A percentile compares a stretch with the other conserved stretches of the same genome.
Evolutionary conservation across 257 asterid species (phyloP).

Genomic region (Leptodermis oblonga): DNA sequence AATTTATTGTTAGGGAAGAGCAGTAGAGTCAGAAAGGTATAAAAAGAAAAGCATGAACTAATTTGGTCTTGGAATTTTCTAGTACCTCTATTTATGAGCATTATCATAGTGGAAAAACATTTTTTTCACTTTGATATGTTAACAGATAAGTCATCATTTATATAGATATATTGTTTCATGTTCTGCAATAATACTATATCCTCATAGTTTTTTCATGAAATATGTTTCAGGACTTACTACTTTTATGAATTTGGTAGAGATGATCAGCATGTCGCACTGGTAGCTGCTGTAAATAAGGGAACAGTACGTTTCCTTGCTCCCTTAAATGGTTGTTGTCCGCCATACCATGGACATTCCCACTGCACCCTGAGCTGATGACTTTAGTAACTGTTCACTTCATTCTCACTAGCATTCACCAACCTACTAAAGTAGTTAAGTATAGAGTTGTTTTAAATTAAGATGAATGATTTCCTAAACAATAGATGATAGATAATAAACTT

Average conservation of each 20-base stretch:
- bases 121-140: neutral
- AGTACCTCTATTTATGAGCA: neutral
- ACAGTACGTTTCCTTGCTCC: conserved; percentile 43
- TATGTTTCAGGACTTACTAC: conserved; percentile 75
- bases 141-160: neutral
- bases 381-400: neutral
- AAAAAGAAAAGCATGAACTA: too few species aligned
- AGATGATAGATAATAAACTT: too few species aligned
- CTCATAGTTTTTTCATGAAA: conserved; percentile 5
- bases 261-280: conserved; percentile 65
- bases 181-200: neutral
- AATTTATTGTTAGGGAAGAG: too few species aligned
- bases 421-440: too few species aligned
- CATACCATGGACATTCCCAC: neutral
- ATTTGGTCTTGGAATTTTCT: neutral
- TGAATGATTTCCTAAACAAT: too few species aligned
- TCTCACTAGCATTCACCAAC: neutral
- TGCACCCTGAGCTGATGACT: neutral
- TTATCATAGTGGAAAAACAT: neutral
- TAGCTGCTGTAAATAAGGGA: conserved; percentile 82
- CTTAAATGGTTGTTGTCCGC: neutral
- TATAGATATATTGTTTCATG: neutral
- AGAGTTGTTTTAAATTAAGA: too few species aligned
- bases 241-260: conserved; percentile 76
- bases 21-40: too few species aligned